These are phyloP conservation scores for Pythium aquatile DNA, from an alignment of 352 stramenopile species.

Conservation along the genomic window DNA sequence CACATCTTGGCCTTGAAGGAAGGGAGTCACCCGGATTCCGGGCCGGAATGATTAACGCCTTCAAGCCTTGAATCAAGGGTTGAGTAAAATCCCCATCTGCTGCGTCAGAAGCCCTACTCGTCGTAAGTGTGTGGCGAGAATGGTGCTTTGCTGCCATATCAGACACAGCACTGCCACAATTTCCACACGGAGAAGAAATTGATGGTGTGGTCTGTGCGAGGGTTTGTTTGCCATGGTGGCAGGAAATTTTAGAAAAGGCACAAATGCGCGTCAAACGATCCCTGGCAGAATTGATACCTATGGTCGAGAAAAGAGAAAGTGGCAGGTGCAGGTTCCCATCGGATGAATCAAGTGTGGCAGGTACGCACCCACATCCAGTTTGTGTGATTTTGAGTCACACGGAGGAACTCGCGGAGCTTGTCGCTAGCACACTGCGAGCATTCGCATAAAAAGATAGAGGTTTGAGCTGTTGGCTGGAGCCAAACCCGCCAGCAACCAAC, in stretches of 20 bases:
- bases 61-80: background rate
- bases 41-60: background rate
- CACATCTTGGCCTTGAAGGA: too few relatives aligned
- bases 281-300: slow-evolving; percentile 17
- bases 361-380: slow-evolving; percentile 15
- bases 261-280: slow-evolving; percentile 2
- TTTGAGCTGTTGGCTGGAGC: slow-evolving; percentile 10
- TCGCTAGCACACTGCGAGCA: slow-evolving; percentile 9
- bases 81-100: slow-evolving; percentile 1
- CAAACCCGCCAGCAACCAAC: slow-evolving; percentile 23
- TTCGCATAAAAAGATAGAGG: slow-evolving; percentile 18
- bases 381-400: background rate
- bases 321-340: slow-evolving; percentile 19
- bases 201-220: background rate
- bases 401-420: background rate
- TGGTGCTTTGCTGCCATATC: background rate
- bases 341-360: slow-evolving; percentile 12
- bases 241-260: background rate
- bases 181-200: too few relatives aligned
- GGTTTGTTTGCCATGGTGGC: background rate
- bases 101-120: background rate
- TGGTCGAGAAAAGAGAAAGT: slow-evolving; percentile 10
- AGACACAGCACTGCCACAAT: background rate
- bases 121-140: background rate
- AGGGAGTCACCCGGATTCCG: too few relatives aligned